Evolutionary conservation across 2,329 filamentous ascomycete species (phyloP).

Genomic region (Falciphora oryzae): DNA sequence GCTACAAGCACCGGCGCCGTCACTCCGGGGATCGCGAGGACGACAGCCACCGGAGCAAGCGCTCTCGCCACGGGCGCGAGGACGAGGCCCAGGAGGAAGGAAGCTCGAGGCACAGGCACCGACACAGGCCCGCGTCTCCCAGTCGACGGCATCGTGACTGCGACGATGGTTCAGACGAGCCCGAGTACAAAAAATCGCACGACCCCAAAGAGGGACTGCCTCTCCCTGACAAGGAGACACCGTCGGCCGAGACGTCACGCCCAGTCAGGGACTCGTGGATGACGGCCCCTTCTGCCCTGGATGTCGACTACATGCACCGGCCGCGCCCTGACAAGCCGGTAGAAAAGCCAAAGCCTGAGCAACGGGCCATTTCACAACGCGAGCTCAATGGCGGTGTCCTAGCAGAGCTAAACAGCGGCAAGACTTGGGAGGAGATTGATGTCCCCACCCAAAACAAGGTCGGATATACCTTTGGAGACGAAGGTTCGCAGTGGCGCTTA

Average conservation of each 20-base stretch:
- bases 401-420: conserved; percentile 52
- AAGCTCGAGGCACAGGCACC: conserved; percentile 33
- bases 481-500: conserved; percentile 93
- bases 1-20: conserved; percentile 35
- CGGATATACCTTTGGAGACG: conserved; percentile 77
- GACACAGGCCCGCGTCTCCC: conserved; percentile 26
- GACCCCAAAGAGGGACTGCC: conserved; percentile 47
- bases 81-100: conserved; percentile 26
- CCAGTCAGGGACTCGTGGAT: conserved; percentile 86
- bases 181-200: conserved; percentile 33
- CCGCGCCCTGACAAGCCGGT: conserved; percentile 48
- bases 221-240: conserved; percentile 44
- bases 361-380: conserved; percentile 67
- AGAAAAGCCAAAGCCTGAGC: conserved; percentile 40
- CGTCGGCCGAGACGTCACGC: conserved; percentile 21
- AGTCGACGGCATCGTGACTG: conserved; percentile 22
- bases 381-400: conserved; percentile 71
- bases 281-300: conserved; percentile 75
- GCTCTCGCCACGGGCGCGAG: conserved; percentile 50
- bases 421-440: conserved; percentile 44
- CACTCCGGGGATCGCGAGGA: conserved; percentile 28
- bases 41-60: conserved; percentile 54
- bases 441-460: conserved; percentile 56
- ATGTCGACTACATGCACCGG: conserved; percentile 75
- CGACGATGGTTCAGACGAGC: conserved; percentile 24